These are phyloP conservation scores for Scedosporium aurantiacum DNA, from an alignment of 2,329 filamentous ascomycete genomes.

Conservation along the genomic window DNA sequence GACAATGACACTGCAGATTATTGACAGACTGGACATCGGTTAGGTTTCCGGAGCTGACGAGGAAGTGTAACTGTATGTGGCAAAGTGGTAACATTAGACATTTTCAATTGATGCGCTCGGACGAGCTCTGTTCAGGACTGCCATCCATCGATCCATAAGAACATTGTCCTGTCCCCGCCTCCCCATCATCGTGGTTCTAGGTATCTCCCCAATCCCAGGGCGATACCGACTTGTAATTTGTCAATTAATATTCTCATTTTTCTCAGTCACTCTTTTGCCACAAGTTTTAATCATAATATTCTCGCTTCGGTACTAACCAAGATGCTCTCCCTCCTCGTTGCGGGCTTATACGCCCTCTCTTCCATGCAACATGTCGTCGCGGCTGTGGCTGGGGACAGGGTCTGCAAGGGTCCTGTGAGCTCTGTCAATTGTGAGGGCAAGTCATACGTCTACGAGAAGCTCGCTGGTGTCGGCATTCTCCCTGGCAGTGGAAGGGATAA, in stretches of 20 bases:
- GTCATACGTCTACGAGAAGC: constrained; percentile 52
- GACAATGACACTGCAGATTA: not conserved
- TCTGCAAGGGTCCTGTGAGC: not conserved
- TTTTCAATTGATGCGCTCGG: too few species aligned
- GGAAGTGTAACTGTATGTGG: too few species aligned
- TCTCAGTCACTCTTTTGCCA: not conserved
- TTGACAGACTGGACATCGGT: not conserved
- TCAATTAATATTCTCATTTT: not conserved
- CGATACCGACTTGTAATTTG: too few species aligned
- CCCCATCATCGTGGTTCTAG: too few species aligned
- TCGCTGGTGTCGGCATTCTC: constrained; percentile 57
- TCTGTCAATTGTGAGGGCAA: constrained; percentile 41
- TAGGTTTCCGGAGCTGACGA: not conserved
- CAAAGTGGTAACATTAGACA: too few species aligned
- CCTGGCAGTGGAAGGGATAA: constrained; percentile 49
- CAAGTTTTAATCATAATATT: not conserved
- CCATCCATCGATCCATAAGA: too few species aligned
- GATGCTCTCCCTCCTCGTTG: not conserved
- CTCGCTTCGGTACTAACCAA: not conserved
- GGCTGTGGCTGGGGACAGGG: not conserved
- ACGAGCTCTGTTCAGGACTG: too few species aligned
- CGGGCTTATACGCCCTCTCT: not conserved
- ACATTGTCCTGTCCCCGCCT: too few species aligned
- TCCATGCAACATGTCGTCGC: not conserved
- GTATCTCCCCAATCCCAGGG: too few species aligned